These are phyloP conservation scores for Leavenworthia alabamica DNA, from an alignment of 345 rosid species.

Conservation along the genomic window DNA sequence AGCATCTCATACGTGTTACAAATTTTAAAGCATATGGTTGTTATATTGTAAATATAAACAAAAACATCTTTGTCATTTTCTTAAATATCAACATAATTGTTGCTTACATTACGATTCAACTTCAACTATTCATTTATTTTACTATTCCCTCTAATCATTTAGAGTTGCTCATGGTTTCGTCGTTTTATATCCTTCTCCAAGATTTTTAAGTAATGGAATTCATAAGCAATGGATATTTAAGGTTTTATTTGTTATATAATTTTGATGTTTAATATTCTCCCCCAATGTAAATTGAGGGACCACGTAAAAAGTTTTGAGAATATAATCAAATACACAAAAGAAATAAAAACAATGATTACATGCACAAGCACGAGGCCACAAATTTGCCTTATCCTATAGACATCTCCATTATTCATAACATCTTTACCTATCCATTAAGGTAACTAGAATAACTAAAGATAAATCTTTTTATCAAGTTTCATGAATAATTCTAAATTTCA, in stretches of 20 bases:
- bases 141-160: not conserved
- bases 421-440: too few species aligned
- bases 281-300: not conserved
- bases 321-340: slow-evolving; percentile 10
- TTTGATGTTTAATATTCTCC: not conserved
- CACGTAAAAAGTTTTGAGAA: slow-evolving; percentile 13
- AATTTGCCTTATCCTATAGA: slow-evolving; percentile 24
- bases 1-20: not conserved
- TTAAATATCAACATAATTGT: not conserved
- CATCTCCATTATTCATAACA: too few species aligned
- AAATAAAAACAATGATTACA: slow-evolving; percentile 29
- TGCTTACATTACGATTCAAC: not conserved
- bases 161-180: not conserved
- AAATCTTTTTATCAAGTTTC: not conserved
- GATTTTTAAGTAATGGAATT: not conserved
- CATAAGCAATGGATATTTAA: not conserved
- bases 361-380: slow-evolving; percentile 33
- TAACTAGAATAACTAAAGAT: not conserved
- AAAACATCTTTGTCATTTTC: not conserved
- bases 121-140: not conserved
- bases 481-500: not conserved
- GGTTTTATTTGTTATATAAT: not conserved
- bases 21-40: not conserved
- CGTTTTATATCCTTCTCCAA: not conserved
- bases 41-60: not conserved